A percentile compares a stretch with the other conserved stretches of the same genome.
phyloP scores from a whole-genome alignment of 176 grass and related monocot species.

The Triticum monococcum region DNA sequence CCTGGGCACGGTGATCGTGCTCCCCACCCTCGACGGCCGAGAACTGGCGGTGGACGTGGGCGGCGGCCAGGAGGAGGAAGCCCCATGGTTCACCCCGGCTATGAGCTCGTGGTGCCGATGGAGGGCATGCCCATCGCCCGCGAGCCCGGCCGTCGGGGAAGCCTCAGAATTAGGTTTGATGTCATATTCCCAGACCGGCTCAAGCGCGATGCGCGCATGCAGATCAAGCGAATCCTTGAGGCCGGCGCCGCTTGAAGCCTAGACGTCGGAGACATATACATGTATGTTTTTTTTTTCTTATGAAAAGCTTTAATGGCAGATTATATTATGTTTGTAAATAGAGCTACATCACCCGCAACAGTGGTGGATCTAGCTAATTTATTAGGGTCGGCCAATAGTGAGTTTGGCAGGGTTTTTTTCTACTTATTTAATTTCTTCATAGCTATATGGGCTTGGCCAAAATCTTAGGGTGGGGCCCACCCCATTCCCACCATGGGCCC shows the following conservation, averaged over 20 bases:
- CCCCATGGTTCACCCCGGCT: conserved; percentile 47
- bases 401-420: too few species aligned
- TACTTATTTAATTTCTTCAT: too few species aligned
- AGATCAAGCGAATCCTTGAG: conserved; percentile 46
- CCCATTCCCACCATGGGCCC: too few species aligned
- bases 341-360: too few species aligned
- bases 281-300: neutral
- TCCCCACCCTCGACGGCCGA: conserved; percentile 53
- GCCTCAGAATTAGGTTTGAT: conserved; percentile 57
- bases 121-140: conserved; percentile 82
- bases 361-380: too few species aligned
- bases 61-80: neutral
- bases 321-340: too few species aligned
- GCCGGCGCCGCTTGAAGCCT: neutral
- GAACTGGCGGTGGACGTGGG: conserved; percentile 40
- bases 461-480: too few species aligned
- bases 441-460: too few species aligned
- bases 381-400: too few species aligned
- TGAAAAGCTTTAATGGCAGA: too few species aligned
- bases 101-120: conserved; percentile 54
- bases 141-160: conserved; percentile 56
- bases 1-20: conserved; percentile 40
- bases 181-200: conserved; percentile 58
- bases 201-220: conserved; percentile 11
- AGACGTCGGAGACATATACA: neutral